Percentiles rank a stretch among this genome's conserved stretches.
Evolutionary conservation across 2,329 filamentous ascomycete genomes (phyloP).

Genomic region (Tolypocladium sp.): DNA sequence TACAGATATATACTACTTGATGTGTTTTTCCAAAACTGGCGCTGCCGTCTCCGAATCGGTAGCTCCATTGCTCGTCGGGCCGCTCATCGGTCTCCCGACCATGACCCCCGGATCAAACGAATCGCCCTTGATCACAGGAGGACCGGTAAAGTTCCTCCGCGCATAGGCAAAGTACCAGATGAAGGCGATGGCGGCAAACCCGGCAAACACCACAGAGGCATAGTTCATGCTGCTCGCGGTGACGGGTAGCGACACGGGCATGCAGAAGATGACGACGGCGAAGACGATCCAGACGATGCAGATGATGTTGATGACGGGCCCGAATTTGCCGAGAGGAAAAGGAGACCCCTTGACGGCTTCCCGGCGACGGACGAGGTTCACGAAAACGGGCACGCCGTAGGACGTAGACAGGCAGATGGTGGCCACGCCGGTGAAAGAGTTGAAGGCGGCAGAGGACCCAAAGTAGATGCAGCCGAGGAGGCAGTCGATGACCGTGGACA

Average conservation of each 20-base stretch:
- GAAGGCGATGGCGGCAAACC: constrained; percentile 50
- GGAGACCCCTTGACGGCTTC: constrained; percentile 54
- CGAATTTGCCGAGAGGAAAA: constrained; percentile 61
- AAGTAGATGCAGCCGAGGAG: constrained; percentile 73
- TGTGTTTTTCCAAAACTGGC: neutral
- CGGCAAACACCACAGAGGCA: constrained; percentile 56
- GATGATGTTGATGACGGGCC: constrained; percentile 56
- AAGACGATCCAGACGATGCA: constrained; percentile 64
- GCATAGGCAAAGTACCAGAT: constrained; percentile 56
- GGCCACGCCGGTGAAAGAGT: constrained; percentile 70
- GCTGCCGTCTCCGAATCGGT: constrained; percentile 1
- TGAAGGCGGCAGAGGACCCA: constrained; percentile 67
- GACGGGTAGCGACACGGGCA: constrained; percentile 56
- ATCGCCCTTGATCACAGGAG: constrained; percentile 22
- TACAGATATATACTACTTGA: neutral
- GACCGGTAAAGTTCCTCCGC: constrained; percentile 54
- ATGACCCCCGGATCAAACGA: neutral
- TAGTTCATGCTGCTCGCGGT: constrained; percentile 54
- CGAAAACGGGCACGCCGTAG: constrained; percentile 67
- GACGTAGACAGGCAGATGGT: constrained; percentile 70
- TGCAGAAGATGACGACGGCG: constrained; percentile 65
- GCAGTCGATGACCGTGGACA: constrained; percentile 61
- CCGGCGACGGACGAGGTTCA: constrained; percentile 59
- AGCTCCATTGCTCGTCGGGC: neutral
- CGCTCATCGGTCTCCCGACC: neutral